Evolutionary conservation across 2,329 filamentous ascomycete species (phyloP), one percentile per base, ranked within the genome.

Genomic region (Scedosporium minutisporum): DNA sequence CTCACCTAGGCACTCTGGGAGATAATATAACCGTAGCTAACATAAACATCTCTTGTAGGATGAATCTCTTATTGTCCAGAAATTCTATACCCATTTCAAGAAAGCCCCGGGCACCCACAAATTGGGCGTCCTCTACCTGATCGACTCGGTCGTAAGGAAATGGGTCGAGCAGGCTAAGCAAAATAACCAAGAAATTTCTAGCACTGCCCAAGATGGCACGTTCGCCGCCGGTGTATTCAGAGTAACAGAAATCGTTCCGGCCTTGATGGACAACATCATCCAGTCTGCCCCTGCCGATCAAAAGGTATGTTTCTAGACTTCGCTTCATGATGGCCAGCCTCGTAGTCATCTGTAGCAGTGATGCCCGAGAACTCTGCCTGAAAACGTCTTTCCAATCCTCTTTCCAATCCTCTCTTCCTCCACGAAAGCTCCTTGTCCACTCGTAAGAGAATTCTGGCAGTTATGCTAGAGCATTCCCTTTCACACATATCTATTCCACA

Each of bases 81-180:
- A 96, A 76, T 89, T 99, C 72, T 96, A 90, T 78, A 96, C 93
- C 68, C 93, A 97, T 73, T 96, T 97, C 83, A 96, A 96, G 78
- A 96, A 95, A 77, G 88, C 93, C 68, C 91, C 91, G 65, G 87
- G 87, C 74, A 96, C 92, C 74, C 93, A 99, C 85, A 99, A 99
- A 80, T 85, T 99, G 76, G 95, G 95, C 78, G 93, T 97, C 73
- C 88, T 99, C 79, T 99, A 99, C 87, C 93, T 97, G 79, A 91
- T 99, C 93, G 95, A 99, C 84, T 96, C 93, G 82, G 93, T 99
- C 85, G 93, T 93, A 76, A 91, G 95, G 78, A 93, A 96, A 81
- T 99, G 95, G 93, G 87, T 96, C 81, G 93, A 97, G 76, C 90
- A 92, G 78, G 93, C 95, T 72, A 95, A 93, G 78, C 85, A 87